Evolutionary conservation across 2,329 filamentous ascomycete species (phyloP).

Genomic region (Xylariomycetidae sp.): DNA sequence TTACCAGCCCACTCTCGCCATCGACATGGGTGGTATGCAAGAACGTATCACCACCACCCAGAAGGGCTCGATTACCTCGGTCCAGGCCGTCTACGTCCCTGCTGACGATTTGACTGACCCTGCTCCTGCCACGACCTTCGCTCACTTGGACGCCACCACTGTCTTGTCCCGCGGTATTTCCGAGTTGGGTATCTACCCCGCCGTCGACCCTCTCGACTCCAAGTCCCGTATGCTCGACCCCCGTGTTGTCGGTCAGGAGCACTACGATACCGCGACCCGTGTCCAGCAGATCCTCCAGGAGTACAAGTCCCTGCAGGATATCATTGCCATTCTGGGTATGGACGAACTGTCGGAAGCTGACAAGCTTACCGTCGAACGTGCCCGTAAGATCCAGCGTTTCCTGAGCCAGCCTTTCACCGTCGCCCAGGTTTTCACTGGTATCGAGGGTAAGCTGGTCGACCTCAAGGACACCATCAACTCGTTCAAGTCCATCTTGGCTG

Average conservation of each 20-base stretch:
- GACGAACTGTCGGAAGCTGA: conserved; percentile 98
- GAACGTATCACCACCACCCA: conserved; percentile 99
- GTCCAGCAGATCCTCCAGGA: conserved; percentile 99
- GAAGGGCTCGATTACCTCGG: conserved; percentile 99
- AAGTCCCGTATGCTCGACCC: conserved; percentile 99
- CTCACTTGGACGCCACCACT: conserved; percentile 99
- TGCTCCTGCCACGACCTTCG: conserved; percentile 98
- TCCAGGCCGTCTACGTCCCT: conserved; percentile 99
- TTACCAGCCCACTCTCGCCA: conserved; percentile 97
- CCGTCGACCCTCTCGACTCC: conserved; percentile 98
- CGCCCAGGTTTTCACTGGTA: conserved; percentile 76
- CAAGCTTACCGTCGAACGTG: conserved; percentile 99
- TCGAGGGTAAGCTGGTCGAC: conserved; percentile 95
- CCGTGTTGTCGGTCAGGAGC: conserved; percentile 95
- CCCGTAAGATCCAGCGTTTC: conserved; percentile 99
- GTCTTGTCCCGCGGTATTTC: conserved; percentile 99
- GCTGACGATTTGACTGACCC: conserved; percentile 99
- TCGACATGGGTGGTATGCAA: conserved; percentile 99
- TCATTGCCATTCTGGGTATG: conserved; percentile 99
- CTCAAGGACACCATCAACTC: conserved; percentile 96
- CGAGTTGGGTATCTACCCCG: conserved; percentile 99
- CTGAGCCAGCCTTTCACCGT: conserved; percentile 98
- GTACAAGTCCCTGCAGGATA: conserved; percentile 99
- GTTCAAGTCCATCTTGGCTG: conserved; percentile 94
- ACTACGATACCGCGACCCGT: conserved; percentile 90